Base-by-base conservation (phyloP, 2,329 filamentous ascomycete species). In the Fusarium sp. region DNA sequence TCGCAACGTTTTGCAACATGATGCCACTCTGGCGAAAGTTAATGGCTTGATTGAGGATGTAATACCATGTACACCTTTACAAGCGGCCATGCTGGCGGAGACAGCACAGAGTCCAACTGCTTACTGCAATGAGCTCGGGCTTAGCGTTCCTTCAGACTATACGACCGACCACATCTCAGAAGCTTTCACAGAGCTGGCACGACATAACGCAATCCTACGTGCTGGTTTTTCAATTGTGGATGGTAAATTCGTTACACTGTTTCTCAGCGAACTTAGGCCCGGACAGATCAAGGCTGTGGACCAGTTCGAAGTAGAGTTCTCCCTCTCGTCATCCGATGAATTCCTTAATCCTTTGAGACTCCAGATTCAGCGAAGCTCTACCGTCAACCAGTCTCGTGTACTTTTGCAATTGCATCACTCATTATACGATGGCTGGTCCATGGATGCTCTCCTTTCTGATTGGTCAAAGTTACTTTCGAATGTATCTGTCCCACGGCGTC, bases 371-470 rank as follows among this genome's bases (percentile, higher is more conserved):
- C 71, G 71, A 14, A 33, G 52, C 9, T 18, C 72, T 9, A 18
- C 69, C 18, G 20, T 31, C 10, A 50, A 75, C 6, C 56, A 75
- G 4, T 72, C 75, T 33, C 71, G 81, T 10, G 50, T 77, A 6
- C 78, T 87, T 13, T 54, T 93, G 44, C 84, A 91, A 14, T 82
- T 97, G 0, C 94, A 97, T 75, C 95, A 98, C 78, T 90, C 93
- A 1, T 77, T 97, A 1, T 98, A 97, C 75, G 95, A 98, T 78
- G 95, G 94, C n/a, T 98, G 95, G 95, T 95, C 94, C 0, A 86
- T 94, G 75, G 92, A 97, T 52, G 82, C 95, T 31, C 79, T 97
- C 0, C 72, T 93, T 15, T 81, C 85, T 26, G 93, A 97, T 76
- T 80, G 97, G 6, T 83, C 86, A 6, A 74, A 73, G 0, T 69